These are phyloP conservation scores for Aschersonia sp. DNA, from an alignment of 2,329 filamentous ascomycete species.

Conservation along the genomic window DNA sequence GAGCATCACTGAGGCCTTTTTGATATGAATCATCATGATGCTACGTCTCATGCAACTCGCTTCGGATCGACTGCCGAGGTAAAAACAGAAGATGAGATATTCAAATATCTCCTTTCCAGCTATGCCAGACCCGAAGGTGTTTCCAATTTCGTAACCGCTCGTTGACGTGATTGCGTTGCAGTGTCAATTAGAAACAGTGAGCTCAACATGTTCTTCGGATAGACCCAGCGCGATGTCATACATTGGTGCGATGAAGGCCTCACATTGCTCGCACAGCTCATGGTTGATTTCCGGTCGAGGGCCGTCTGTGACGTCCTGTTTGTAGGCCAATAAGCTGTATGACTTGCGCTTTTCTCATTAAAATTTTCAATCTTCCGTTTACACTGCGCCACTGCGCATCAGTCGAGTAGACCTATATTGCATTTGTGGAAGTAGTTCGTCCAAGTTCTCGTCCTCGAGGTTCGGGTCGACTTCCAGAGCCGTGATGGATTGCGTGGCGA, in stretches of 20 bases:
- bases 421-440: conserved; percentile 22
- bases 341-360: no score
- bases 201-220: no score
- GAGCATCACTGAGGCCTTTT: no score
- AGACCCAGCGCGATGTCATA: no score
- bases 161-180: no score
- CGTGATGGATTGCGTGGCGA: conserved; percentile 7
- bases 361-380: background rate
- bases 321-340: no score
- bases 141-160: no score
- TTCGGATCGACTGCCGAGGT: background rate
- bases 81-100: background rate
- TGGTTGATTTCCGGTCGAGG: no score
- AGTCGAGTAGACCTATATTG: conserved; percentile 27
- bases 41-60: background rate
- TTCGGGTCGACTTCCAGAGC: conserved; percentile 18
- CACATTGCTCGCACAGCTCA: no score
- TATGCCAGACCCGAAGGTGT: background rate
- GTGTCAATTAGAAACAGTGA: no score
- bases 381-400: conserved; percentile 17
- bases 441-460: conserved; percentile 28
- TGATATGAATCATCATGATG: background rate
- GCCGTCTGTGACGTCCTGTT: no score
- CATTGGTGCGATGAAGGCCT: no score
- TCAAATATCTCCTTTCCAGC: background rate